Evolutionary conservation across 805 yeast genomes (phyloP), one percentile per base, ranked within the genome.

Genomic region (Monosporozyma unispora): DNA sequence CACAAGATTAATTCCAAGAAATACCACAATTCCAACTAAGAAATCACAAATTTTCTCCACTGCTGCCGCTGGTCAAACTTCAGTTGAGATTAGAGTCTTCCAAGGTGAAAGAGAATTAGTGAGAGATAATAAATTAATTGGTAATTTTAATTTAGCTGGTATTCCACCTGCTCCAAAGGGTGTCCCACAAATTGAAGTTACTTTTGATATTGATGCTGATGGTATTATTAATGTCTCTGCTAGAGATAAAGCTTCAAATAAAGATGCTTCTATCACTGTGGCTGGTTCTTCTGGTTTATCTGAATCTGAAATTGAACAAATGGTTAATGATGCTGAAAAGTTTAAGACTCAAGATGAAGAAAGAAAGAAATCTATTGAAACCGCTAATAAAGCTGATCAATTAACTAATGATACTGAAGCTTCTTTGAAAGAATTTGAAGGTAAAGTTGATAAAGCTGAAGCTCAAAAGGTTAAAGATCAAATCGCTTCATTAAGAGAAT

Each of bases 31-130:
- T 59, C 97, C 97, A 72, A 88, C 96, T 63, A 87, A 88, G 81
- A 89, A 89, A 77, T 86, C 96, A 45, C 96, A 89, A 77, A 82
- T 89, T 64, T 89, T 90, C 84, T 87, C 96, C 49, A 88, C 96
- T 63, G 96, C 96, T 56, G 89, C 95, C 57, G 85, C 91, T 62
- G 96, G 96, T 70, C 96, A 88, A 79, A 88, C 96, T 57, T 85
- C 95, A 62, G 96, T 88, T 61, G 96, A 88, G 78, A 89, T 89
- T 75, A 84, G 96, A 77, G 97, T 89, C 53, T 90, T 87, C 96
- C 96, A 89, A 78, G 97, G 97, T 79, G 97, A 89, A 80, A 87
- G 97, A 80, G 96, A 89, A 77, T 82, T 90, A 68, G 95, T 91
- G 66, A 85, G 95, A 77, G 97, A 89, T 79, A 89, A 89, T 87